Base-by-base conservation (phyloP, 345 rosid species). In the Salix viminalis region DNA sequence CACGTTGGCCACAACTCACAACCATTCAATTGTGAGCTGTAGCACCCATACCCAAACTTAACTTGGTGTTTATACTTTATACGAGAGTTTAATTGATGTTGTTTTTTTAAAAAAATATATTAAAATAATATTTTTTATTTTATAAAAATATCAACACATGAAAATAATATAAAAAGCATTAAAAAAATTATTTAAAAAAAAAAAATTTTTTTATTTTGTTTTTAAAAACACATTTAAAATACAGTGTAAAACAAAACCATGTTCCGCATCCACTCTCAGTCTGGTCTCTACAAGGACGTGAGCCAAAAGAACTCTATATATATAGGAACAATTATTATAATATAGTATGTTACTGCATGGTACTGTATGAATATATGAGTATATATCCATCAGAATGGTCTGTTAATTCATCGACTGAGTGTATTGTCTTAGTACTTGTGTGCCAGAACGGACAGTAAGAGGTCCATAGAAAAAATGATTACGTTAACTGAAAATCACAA, bases 21-120 rank as follows among this genome's bases (percentile, higher is more conserved):
- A 23, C 64, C 37, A 23, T 58, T 58, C 64, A n/a, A n/a, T 13
- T 23, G 50, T 69, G 71, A 81, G 72, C 64, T 77, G 78, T 10
- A 64, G 61, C 61, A 75, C 72, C 44, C 73, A 70, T 46, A 46
- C 75, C 60, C 34, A 30, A 30, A 30, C 26, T 19, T 66, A 72
- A 42, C 46, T 32, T 4, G 5, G 34, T 4, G 34, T 32, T 0
- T 32, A 4, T 32, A 0, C 28, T 0, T n/a, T n/a, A n/a, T n/a
- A n/a, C n/a, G 34, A 32, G 4, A 32, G 32, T 30, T 30, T 30
- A 30, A 30, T 32, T 32, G 4, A 3, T 3, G 5, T 32, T 32
- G 0, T 32, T 32, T 32, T 26, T 0, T 1, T 28, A 28, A 28
- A 28, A 28, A 28, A 28, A 28, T 28, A 28, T 28, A 0, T 32